Base-by-base conservation (phyloP, 352 stramenopile genomes). In the Globisporangium orthogonon region DNA sequence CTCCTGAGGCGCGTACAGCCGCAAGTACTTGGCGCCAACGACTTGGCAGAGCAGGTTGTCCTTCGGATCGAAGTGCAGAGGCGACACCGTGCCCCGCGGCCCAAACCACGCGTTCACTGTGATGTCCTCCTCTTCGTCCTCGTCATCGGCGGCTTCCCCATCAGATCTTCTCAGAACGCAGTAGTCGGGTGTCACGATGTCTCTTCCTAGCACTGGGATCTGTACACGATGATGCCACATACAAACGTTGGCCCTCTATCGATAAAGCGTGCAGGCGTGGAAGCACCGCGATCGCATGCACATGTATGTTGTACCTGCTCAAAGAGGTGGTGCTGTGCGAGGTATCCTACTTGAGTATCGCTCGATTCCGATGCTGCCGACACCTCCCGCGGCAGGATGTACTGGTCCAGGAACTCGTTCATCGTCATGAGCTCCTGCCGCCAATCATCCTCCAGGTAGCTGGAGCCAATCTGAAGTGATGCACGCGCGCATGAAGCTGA, bases 11-110 rank as follows among this genome's bases (percentile, higher is more conserved):
- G 85, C 71, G 43, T 94, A 96, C 29, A 97, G 56, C 0, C 85
- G 71, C 7, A 97, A 58, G 60, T 95, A 93, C 56, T 96, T 96
- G 43, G 65, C 50, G 0, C 86, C 87, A 4, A 94, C 74, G 33
- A 95, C 83, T 58, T 97, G 89, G 31, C 84, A 94, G 0, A 97
- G 71, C 33, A 96, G 55, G 54, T 97, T 97, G 67, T 97, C 88
- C 60, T 91, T 91, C 9, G 81, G 86, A 45, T 97, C 89, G 52
- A 89, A 94, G 62, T 97, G 89, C 54, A 95, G 63, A 14, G 89
- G 89, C 6, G 87, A 96, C 6, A 95, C 71, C 0, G 89, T 97
- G 15, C 70, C 70, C 3, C 61, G 54, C 0, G 89, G 89, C 11
- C 89, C 89, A 40, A 96, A 93, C 87, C 89, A 97, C 29, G 83